Evolutionary conservation across 805 yeast species (phyloP), one percentile per base, ranked within the genome.

Genomic region (Wickerhamomyces chaumierensis): DNA sequence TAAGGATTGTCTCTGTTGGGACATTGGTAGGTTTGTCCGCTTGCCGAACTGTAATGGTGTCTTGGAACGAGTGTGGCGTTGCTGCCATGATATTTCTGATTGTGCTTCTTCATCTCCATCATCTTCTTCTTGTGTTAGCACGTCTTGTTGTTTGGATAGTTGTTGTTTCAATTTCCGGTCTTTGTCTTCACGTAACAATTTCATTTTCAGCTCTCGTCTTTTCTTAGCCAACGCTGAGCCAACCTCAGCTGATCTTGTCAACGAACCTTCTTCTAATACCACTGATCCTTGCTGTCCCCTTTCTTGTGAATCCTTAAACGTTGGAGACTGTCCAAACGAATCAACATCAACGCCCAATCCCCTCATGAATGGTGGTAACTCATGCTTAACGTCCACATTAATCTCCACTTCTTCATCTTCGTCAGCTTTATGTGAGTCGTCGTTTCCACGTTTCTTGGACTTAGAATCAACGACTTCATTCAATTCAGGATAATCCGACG

Each of bases 181-280:
- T 46, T 78, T 71, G 33, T 78, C 78, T 42, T 66, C 80, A 41
- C 61, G 65, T 41, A 63, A 68, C 39, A 66, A 69, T 47, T 71
- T 66, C 11, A 68, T 36, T 48, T 76, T 75, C 48, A 68, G 66
- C 36, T 80, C 86, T 46, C 80, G 72, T 37, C 78, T 66, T 38
- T 78, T 80, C 43, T 66, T 68, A 43, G 87, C 81, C 20, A 81
- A 55, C 23, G 66, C 62, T 3, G 94, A 81, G 0, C 95, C 95
- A 28, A 69, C 61, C 66, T 69, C 67, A 0, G 96, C 96, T 9
- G 82, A 81, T 46, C 90, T 64, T 40, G 70, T 70, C 58, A 87
- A 57, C 0, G 92, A 74, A 0, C 95, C 95, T 45, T 81, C 87
- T 0, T 94, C 90, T 29, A 13, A 14, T 28, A 8, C 16, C 13